Base-by-base conservation (phyloP, 208 protist genomes). In the Crithidia fasciculata region DNA sequence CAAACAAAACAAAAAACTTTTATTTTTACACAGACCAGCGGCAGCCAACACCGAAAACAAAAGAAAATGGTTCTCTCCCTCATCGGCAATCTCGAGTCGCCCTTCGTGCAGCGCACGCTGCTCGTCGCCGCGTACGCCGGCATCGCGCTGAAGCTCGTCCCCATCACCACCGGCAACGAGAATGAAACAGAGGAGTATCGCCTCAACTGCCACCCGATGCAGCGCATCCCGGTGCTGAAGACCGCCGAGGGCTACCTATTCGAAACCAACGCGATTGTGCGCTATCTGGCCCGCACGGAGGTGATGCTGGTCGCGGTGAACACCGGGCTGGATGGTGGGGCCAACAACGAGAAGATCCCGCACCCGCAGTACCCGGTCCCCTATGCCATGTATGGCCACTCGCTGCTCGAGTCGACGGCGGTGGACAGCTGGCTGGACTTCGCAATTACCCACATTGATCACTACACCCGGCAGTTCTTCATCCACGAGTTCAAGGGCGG, bases 371-470 rank as follows among this genome's bases (percentile, higher is more conserved):
- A 88, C 61, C 60, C 78, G 0, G 70, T 93, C 5, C 81, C 72
- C 18, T 92, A 93, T 62, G 77, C 82, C 39, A 75, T 96, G 69
- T 94, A 93, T 64, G 91, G 91, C 41, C 76, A 86, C 65, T 91
- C 72, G 16, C 63, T 84, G 15, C 60, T 82, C 0, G 89, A 96
- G 72, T 81, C 78, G 55, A 82, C 83, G 18, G 76, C 87, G 70
- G 85, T 94, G 16, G 91, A 96, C 79, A 78, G 78, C 62, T 96
- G 91, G 91, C 63, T 96, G 49, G 91, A 94, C 77, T 96, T 91
- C 64, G 78, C 82, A 2, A 19, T 81, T 28, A 84, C 66, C 16
- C 81, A 82, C 60, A 36, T 96, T 10, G 87, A 92, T 65, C 50
- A 74, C 19, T 69, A 84, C 60, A 41, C 80, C 13, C 41, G 61